A percentile compares a stretch with the other conserved stretches of the same genome.
Conservation (phyloP, 257 asterid genomes). For the Solanum bukasovii region DNA sequence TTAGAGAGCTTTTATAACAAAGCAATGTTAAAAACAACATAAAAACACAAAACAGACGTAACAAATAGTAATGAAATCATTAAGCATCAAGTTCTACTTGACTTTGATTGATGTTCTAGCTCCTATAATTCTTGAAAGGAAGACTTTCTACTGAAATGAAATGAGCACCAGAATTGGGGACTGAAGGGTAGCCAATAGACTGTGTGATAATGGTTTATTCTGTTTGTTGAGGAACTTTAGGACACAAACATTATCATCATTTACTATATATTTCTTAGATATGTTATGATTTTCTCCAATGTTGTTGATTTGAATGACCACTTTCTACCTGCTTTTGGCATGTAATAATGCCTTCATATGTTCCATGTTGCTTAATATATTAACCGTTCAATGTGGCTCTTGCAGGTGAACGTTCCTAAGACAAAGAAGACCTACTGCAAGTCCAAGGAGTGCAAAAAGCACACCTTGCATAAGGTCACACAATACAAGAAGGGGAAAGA, state of each 20-base stretch:
- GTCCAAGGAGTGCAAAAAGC: constrained; percentile 3
- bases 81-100: not conserved
- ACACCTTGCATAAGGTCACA: constrained; percentile 1
- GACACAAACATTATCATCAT: not conserved
- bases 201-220: not conserved
- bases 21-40: not conserved
- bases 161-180: not conserved
- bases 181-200: not conserved
- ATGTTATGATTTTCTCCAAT: not conserved
- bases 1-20: not conserved
- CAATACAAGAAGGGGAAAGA: constrained; percentile 1
- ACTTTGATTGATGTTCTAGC: not conserved
- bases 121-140: not conserved
- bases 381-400: not conserved
- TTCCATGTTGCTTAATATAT: too few relatives aligned
- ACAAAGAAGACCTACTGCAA: constrained; percentile 3
- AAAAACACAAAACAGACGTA: not conserved
- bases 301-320: not conserved
- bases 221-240: not conserved
- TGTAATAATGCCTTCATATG: not conserved
- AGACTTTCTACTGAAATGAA: not conserved
- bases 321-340: not conserved
- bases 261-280: not conserved
- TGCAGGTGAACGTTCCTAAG: constrained; percentile 1
- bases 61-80: not conserved